Evolutionary conservation across 2,329 filamentous ascomycete genomes (phyloP).

Genomic region (Cladosporium halotolerans): DNA sequence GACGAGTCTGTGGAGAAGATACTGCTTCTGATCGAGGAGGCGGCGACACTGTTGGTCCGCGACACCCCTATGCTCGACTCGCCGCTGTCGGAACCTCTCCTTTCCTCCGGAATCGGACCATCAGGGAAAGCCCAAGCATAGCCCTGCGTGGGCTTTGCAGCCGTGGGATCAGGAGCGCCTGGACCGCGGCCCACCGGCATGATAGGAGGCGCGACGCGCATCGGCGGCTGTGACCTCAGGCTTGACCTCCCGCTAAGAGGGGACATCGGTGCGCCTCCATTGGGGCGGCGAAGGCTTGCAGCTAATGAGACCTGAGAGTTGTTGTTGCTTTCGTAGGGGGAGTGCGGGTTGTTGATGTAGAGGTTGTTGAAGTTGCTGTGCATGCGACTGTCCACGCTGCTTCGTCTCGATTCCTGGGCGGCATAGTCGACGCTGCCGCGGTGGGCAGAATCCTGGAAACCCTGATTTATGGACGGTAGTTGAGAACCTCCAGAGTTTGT

Average conservation of each 20-base stretch:
- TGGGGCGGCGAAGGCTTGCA: slow-evolving; percentile 55
- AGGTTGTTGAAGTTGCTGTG: slow-evolving; percentile 66
- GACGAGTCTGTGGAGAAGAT: slow-evolving; percentile 70
- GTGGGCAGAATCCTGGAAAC: slow-evolving; percentile 35
- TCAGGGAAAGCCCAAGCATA: slow-evolving; percentile 81
- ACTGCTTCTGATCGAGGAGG: slow-evolving; percentile 72
- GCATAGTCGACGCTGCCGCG: slow-evolving; percentile 46
- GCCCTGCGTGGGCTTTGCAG: slow-evolving; percentile 73
- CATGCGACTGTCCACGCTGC: slow-evolving; percentile 75
- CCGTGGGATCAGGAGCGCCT: slow-evolving; percentile 57
- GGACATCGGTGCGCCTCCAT: slow-evolving; percentile 41
- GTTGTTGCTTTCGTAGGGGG: slow-evolving; percentile 71
- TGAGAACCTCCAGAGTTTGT: slow-evolving; percentile 28
- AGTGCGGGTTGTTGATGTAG: slow-evolving; percentile 55
- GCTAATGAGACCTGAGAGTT: slow-evolving; percentile 70
- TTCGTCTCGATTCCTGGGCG: slow-evolving; percentile 57
- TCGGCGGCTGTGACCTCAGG: slow-evolving; percentile 36
- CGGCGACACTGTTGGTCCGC: slow-evolving; percentile 67
- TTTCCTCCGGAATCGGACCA: slow-evolving; percentile 53
- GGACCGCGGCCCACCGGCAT: slow-evolving; percentile 59
- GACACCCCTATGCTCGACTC: slow-evolving; percentile 52
- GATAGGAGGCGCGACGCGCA: slow-evolving; percentile 67
- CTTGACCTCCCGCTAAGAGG: slow-evolving; percentile 33
- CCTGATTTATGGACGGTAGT: slow-evolving; percentile 54
- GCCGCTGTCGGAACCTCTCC: slow-evolving; percentile 43